Evolutionary conservation across 1,284 basidiomycete genomes (phyloP), one percentile per base, ranked within the genome.

Genomic region (Neonothopanus nambi): DNA sequence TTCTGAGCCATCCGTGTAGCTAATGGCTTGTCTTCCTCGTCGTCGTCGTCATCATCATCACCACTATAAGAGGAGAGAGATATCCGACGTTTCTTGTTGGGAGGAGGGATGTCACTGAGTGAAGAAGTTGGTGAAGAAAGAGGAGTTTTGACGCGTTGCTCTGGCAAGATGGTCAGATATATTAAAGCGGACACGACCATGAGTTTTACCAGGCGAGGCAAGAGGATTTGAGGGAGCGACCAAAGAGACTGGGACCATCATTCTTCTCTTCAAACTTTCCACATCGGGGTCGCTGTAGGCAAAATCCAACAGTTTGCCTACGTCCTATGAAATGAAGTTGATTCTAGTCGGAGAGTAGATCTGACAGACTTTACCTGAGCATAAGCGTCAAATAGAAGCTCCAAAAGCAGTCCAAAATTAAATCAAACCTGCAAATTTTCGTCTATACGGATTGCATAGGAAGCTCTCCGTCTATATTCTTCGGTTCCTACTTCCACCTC

Each of bases 381-480:
- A 36, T 3, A 5, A 44, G 23, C 2, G 20, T 39, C 39, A n/a
- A 46, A 33, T 37, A 24, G 13, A 33, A 44, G 18, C 9, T n/a
- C 21, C 24, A 17, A 18, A 37, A 33, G 21, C 30, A 49, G 26
- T 35, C 37, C 44, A 42, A 28, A 20, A 30, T 35, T 47, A 35
- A 66, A 72, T 61, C 75, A 58, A 61, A 92, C 93, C 81, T 93
- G 82, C 39, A 95, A 73, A 49, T 93, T 68, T 70, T 95, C 91
- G 66, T 97, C 94, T 48, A 95, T 77, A 49, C 91, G 80, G 50
- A 91, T 80, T 2, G 92, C 93, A 7, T 93, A 84, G 59, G 85
- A 86, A 43, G 80, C 84, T 66, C 90, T 79, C 39, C 94, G 79
- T 28, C 70, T 70, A 65, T 87, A 86, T 66, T 91, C 89, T 36